Base-by-base conservation (phyloP, 2,329 filamentous ascomycete genomes). In the Pseudocercospora cruenta region DNA sequence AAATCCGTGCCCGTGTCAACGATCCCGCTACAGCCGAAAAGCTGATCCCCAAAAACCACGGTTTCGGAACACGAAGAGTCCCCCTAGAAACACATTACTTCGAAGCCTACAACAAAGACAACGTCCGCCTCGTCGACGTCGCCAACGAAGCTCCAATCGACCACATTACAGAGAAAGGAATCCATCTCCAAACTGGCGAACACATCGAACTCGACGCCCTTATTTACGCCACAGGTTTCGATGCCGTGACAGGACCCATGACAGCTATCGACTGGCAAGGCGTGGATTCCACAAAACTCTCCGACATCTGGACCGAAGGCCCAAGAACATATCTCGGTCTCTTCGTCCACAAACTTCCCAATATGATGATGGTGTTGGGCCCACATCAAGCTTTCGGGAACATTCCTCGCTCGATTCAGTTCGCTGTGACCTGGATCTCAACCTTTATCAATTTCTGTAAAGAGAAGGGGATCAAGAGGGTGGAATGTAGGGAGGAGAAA, bases 31-130 rank as follows among this genome's bases (percentile, higher is more conserved):
- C 81, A 72, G 75, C 80, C 8, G 81, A 87, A 2, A 79, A 82
- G 19, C 80, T 90, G 2, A 79, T 88, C 2, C 89, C 89, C 0
- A 75, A 80, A 80, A 68, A 79, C 82, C 63, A 78, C 84, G 49
- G 66, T 1, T 62, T 71, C 26, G 71, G 70, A 0, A 71, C 67
- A 14, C 64, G 65, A 31, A 60, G 71, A n/a, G 68, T 72, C 1
- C 70, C 76, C 0, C 77, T 86, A 0, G 84, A 87, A 67, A 75
- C 81, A 36, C 75, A 78, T 47, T 86, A 84, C 70, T 87, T 82
- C 68, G 84, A 87, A 65, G 77, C 80, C 2, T 79, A 83, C 61
- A 81, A 85, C 66, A 78, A 78, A 19, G 73, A 77, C 0, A 81
- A 83, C 33, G 82, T 86, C 2, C 70, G 80, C 1, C 69, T 87